These are phyloP conservation scores for Trichoderma simmonsii DNA, from an alignment of 2,329 filamentous ascomycete species.

Conservation along the genomic window DNA sequence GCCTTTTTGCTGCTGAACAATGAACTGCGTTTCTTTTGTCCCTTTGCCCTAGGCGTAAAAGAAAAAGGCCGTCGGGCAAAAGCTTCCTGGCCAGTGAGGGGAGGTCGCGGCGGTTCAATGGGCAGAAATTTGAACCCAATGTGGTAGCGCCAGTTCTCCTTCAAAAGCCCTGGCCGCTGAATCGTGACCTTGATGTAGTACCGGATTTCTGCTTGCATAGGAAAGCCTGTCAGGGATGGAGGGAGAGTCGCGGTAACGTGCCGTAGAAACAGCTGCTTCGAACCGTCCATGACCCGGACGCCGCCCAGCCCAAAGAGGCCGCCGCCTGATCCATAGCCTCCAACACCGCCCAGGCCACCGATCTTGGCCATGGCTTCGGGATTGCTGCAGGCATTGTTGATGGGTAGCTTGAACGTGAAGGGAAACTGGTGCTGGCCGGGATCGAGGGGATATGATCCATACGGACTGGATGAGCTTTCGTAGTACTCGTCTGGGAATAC, in stretches of 20 bases:
- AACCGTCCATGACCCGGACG: conserved; percentile 61
- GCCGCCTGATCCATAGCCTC: conserved; percentile 46
- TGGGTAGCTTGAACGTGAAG: conserved; percentile 72
- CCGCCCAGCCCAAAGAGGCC: conserved; percentile 49
- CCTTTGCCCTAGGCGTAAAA: conserved; percentile 46
- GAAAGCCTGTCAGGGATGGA: conserved; percentile 83
- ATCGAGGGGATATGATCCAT: conserved; percentile 57
- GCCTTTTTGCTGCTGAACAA: conserved; percentile 50
- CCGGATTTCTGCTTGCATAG: conserved; percentile 80
- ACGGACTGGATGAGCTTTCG: conserved; percentile 38
- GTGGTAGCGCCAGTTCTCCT: conserved; percentile 76
- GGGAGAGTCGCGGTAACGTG: conserved; percentile 87
- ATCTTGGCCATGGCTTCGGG: conserved; percentile 51
- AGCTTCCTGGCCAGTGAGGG: conserved; percentile 67
- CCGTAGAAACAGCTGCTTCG: conserved; percentile 56
- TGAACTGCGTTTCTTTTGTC: conserved; percentile 52
- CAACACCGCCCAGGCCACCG: conserved; percentile 51
- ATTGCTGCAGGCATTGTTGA: conserved; percentile 70
- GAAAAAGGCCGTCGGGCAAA: conserved; percentile 73
- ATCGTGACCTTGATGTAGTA: conserved; percentile 98
- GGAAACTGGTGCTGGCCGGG: conserved; percentile 72
- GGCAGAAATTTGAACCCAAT: conserved; percentile 81
- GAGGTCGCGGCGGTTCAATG: conserved; percentile 79
- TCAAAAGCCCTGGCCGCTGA: conserved; percentile 81
- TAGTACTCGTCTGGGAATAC: conserved; percentile 64